phyloP scores from a whole-genome alignment of 208 protist species.

The Kentomonas sorsogonicus region DNA sequence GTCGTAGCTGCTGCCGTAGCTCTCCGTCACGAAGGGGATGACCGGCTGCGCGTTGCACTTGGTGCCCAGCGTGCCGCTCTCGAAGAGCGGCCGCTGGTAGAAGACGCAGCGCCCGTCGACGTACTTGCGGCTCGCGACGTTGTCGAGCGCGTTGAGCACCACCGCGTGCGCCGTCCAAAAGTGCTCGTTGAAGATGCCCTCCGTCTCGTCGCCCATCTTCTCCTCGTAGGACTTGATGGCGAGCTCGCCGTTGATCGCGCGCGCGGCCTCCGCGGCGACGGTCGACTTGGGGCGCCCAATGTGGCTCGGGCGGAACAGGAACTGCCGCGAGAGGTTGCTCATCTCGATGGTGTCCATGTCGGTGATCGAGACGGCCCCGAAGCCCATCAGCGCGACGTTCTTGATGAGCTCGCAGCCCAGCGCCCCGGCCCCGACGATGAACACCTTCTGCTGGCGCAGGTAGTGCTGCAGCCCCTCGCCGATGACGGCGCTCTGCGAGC shows the following conservation, averaged over 20 bases:
- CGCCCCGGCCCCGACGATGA: slow-evolving; percentile 97
- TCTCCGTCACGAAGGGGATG: slow-evolving; percentile 97
- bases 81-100: slow-evolving; percentile 96
- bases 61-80: slow-evolving; percentile 98
- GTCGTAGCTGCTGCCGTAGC: slow-evolving; percentile 96
- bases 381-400: slow-evolving; percentile 98
- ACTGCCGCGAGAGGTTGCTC: slow-evolving; percentile 99
- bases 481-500: slow-evolving; percentile 94
- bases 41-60: slow-evolving; percentile 98
- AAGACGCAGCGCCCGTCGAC: slow-evolving; percentile 95
- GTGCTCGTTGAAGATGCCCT: slow-evolving; percentile 92
- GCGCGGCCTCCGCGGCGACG: slow-evolving; percentile 87
- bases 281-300: slow-evolving; percentile 94
- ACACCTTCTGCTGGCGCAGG: slow-evolving; percentile 76
- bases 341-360: slow-evolving; percentile 99
- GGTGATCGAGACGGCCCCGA: slow-evolving; percentile 93
- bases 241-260: slow-evolving; percentile 93
- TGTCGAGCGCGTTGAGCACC: slow-evolving; percentile 99
- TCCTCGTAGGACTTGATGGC: slow-evolving; percentile 70
- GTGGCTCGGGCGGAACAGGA: slow-evolving; percentile 97
- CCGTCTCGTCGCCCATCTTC: slow-evolving; percentile 95
- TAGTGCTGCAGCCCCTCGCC: slow-evolving; percentile 87
- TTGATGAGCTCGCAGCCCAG: slow-evolving; percentile 99
- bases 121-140: slow-evolving; percentile 95
- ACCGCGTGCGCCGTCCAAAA: slow-evolving; percentile 94